Evolutionary conservation across 164 flowering plant genomes (phyloP).

Genomic region (Kingdonia uniflora): DNA sequence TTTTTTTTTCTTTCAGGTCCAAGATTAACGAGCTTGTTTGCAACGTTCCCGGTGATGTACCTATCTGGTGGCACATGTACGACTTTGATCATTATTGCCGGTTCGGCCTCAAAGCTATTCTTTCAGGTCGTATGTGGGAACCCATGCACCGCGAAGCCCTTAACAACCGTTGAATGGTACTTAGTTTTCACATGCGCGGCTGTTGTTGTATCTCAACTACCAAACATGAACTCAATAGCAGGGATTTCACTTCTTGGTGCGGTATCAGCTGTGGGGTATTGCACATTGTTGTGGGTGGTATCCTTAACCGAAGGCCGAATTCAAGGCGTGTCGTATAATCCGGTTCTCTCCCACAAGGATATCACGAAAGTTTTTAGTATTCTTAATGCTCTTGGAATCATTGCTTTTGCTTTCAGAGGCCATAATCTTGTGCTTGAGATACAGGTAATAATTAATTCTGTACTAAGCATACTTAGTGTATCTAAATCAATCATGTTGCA

Average conservation of each 20-base stretch:
- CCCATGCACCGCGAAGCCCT: slow-evolving; percentile 23
- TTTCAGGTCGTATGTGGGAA: slow-evolving; percentile 34
- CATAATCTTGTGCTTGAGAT: slow-evolving; percentile 75
- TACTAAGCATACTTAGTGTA: not conserved
- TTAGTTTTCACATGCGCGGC: slow-evolving; percentile 49
- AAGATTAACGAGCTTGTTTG: slow-evolving; percentile 32
- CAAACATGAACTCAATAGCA: slow-evolving; percentile 67
- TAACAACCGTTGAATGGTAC: slow-evolving; percentile 63
- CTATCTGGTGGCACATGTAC: slow-evolving; percentile 70
- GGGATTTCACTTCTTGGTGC: slow-evolving; percentile 55
- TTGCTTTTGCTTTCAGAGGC: slow-evolving; percentile 79
- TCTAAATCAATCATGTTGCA: not conserved
- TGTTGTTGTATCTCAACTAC: slow-evolving; percentile 43
- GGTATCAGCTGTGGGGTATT: slow-evolving; percentile 44
- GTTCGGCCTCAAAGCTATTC: slow-evolving; percentile 39
- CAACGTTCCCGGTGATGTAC: slow-evolving; percentile 45
- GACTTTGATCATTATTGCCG: slow-evolving; percentile 51
- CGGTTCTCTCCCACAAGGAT: slow-evolving; percentile 12
- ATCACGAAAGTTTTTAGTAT: slow-evolving; percentile 22
- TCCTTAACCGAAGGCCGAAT: slow-evolving; percentile 31
- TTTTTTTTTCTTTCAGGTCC: slow-evolving; percentile 30
- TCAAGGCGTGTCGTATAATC: slow-evolving; percentile 23
- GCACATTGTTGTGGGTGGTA: slow-evolving; percentile 44
- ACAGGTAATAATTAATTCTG: slow-evolving; percentile 34
- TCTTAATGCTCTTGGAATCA: slow-evolving; percentile 56